Evolutionary conservation across 1,284 basidiomycete genomes (phyloP).

Genomic region (Heterobasidion occidentale): DNA sequence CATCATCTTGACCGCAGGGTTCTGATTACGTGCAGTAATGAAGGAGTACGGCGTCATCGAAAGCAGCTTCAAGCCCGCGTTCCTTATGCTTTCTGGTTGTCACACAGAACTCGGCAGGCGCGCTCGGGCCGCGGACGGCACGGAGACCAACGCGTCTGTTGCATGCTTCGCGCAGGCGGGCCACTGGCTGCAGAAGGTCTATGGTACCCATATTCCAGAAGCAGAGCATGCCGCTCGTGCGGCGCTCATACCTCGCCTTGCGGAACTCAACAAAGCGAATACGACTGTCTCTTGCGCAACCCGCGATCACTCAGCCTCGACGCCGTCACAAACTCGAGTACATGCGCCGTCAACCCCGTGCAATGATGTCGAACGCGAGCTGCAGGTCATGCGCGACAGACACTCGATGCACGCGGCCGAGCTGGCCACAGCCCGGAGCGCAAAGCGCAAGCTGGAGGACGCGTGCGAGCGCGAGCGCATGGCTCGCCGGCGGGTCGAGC

Average conservation of each 20-base stretch:
- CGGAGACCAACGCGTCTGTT: constrained; percentile 16
- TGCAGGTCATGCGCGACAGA: constrained; percentile 31
- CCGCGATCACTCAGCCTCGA: background rate
- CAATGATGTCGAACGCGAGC: constrained; percentile 27
- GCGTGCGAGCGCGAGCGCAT: constrained; percentile 31
- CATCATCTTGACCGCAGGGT: background rate
- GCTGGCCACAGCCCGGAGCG: constrained; percentile 25
- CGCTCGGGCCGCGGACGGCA: constrained; percentile 10
- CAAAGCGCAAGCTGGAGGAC: constrained; percentile 41
- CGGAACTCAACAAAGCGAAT: background rate
- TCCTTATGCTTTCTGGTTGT: constrained; percentile 45
- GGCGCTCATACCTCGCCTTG: background rate
- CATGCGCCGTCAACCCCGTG: constrained; percentile 1
- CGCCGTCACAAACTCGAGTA: constrained; percentile 3
- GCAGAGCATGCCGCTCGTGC: background rate
- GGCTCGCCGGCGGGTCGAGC: constrained; percentile 34
- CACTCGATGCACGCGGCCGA: constrained; percentile 20
- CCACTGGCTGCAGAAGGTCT: constrained; percentile 43
- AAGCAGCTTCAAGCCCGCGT: constrained; percentile 37
- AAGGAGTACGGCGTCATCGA: constrained; percentile 26
- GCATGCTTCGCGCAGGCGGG: constrained; percentile 32
- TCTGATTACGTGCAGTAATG: constrained; percentile 27
- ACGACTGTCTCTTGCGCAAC: background rate
- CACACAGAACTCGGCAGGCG: constrained; percentile 35
- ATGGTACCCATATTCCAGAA: constrained; percentile 23